Base-by-base conservation (phyloP, 306 rosid species). In the Carpinus fangiana region DNA sequence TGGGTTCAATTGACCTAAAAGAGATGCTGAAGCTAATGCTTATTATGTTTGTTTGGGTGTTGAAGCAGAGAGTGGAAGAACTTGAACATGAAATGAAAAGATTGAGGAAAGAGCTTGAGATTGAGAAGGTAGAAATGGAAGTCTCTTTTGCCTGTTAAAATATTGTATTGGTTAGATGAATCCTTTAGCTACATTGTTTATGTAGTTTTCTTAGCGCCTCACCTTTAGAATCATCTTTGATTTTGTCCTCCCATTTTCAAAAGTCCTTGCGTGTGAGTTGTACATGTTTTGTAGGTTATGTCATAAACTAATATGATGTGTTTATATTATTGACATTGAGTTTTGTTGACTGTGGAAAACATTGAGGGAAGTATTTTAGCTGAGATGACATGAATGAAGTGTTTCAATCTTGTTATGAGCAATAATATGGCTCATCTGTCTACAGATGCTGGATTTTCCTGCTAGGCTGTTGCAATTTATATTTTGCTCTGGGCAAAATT, bases 81-180 rank as follows among this genome's bases (percentile, higher is more conserved):
- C 97, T 89, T 83, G 95, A 92, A 73, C 86, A 82, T 74, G 97
- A 89, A 78, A 70, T 85, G 20, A 85, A 73, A 87, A 79, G 84
- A 81, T 80, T 89, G 72, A 79, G 82, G 84, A 87, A 89, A 78
- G 95, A 92, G 86, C 97, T 94, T 57, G 97, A 92, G 87, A 87
- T 80, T 60, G 98, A 90, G 87, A 94, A 92, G 98, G 98, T 94
- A 92, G 92, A 84, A 79, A 85, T 62, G 53, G 57, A 80, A 76
- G 48, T 56, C 73, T 82, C 70, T 28, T 75, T 78, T 57, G 13
- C 14, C 60, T 34, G 8, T 67, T 61, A 4, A 79, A 78, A 75
- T 36, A 72, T 28, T 60, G 14, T 38, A 43, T 64, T 55, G 53
- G 26, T 79, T 70, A 12, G 65, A 10, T 17, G 51, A 55, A 70